Conservation (phyloP, 192 early-diverging fungal species). For the Coemansia guatemalensis region DNA sequence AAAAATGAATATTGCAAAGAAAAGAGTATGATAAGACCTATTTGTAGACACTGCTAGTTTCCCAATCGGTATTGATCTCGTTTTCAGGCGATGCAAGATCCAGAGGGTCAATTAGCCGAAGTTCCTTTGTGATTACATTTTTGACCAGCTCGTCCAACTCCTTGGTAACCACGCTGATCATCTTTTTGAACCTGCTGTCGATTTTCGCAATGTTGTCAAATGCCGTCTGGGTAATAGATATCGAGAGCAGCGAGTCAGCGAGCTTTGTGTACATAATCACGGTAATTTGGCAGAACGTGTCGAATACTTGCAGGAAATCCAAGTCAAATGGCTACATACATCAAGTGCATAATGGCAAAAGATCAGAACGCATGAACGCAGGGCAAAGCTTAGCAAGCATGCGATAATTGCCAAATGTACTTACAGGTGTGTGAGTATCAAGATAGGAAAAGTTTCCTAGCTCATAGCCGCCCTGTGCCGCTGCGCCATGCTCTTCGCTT, state of each 20-base stretch:
- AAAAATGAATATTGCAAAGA: too few relatives aligned
- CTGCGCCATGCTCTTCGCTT: constrained; percentile 40
- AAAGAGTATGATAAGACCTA: constrained; percentile 4
- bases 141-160: constrained; percentile 64
- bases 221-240: constrained; percentile 53
- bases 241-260: constrained; percentile 42
- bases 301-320: constrained; percentile 68
- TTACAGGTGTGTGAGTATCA: constrained; percentile 51
- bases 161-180: constrained; percentile 61
- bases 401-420: not conserved
- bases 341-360: not conserved
- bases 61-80: constrained; percentile 52
- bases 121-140: constrained; percentile 61
- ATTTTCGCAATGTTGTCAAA: constrained; percentile 66
- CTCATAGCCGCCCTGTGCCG: constrained; percentile 31
- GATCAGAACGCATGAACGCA: not conserved
- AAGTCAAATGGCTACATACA: constrained; percentile 58
- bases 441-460: constrained; percentile 51
- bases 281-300: constrained; percentile 64
- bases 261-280: constrained; percentile 60
- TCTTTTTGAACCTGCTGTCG: constrained; percentile 68
- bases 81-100: constrained; percentile 48
- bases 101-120: constrained; percentile 62
- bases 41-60: constrained; percentile 48
- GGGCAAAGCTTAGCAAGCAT: not conserved